Evolutionary conservation across 768 basidiomycete genomes (phyloP), one percentile per base, ranked within the genome.

Genomic region (Heimioporus sp.): DNA sequence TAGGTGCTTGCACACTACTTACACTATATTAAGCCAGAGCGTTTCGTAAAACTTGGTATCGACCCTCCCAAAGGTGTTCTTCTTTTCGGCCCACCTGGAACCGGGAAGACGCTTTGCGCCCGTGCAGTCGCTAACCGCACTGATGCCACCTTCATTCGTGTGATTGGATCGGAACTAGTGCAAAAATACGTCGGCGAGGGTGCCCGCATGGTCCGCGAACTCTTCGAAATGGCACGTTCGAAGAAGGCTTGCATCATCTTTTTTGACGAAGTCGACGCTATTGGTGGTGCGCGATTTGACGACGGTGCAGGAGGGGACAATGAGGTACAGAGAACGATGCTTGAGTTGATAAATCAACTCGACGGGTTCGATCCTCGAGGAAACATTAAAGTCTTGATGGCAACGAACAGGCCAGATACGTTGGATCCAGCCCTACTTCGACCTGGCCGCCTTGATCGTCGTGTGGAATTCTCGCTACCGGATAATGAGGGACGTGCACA

Each of bases 231-330:
- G 96, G 97, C 97, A 30, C 82, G 97, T 56, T 87, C 87, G 58
- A 98, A 98, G 77, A 98, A 98, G 72, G 97, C 97, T 2, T 98
- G 97, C 65, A 98, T 99, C 66, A 98, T 99, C 65, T 99, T 99
- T 75, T 98, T 99, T 59, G 97, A 99, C 61, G 97, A 98, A 77
- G 85, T 99, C 13, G 97, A 98, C 62, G 97, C 97, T 42, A 92
- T 98, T 54, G 97, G 97, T 68, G 97, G 97, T 49, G 97, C 97
- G 16, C 83, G 97, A 44, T 97, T 96, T 64, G 97, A 98, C 63
- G 97, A 99, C 65, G 97, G 97, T 49, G 97, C 95, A 31, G 97
- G 97, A 34, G 97, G 97, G 31, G 97, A 99, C 60, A 98, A 99
- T 64, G 97, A 99, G 66, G 97, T 99, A 39, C 97, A 99, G 72